Evolutionary conservation across 495 filamentous ascomycete genomes (phyloP).

Genomic region (Aspergillus biplanus): DNA sequence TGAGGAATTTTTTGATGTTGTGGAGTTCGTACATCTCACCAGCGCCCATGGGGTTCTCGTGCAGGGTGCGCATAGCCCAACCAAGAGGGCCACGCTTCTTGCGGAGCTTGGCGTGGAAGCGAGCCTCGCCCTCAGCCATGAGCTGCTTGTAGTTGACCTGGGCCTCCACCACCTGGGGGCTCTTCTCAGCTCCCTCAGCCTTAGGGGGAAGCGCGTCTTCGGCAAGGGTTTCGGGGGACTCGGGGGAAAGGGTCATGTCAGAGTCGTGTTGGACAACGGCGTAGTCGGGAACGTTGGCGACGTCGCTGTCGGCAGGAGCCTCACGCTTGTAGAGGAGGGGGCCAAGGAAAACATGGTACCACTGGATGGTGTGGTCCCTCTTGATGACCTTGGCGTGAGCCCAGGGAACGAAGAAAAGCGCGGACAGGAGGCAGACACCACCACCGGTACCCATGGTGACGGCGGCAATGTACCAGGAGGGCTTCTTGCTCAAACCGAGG

Average conservation of each 20-base stretch:
- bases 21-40: conserved; percentile 68
- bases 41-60: conserved; percentile 66
- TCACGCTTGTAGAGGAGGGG: conserved; percentile 56
- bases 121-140: conserved; percentile 50
- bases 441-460: conserved; percentile 58
- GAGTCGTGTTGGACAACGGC: conserved; percentile 53
- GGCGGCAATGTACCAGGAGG: conserved; percentile 55
- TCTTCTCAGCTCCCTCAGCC: conserved; percentile 48
- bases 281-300: conserved; percentile 56
- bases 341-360: conserved; percentile 56
- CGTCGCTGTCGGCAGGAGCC: conserved; percentile 42
- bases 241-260: conserved; percentile 29
- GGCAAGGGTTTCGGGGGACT: conserved; percentile 32
- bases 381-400: conserved; percentile 57
- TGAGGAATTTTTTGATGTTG: conserved; percentile 61
- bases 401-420: conserved; percentile 64
- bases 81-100: conserved; percentile 64
- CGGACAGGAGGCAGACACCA: conserved; percentile 54
- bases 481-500: conserved; percentile 58
- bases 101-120: conserved; percentile 56
- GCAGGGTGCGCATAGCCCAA: conserved; percentile 73
- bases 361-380: conserved; percentile 55
- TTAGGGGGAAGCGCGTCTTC: conserved; percentile 21
- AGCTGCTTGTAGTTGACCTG: conserved; percentile 60
- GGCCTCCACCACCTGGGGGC: conserved; percentile 42